Conservation (phyloP, 495 filamentous ascomycete species). For the Choiromyces venosus region DNA sequence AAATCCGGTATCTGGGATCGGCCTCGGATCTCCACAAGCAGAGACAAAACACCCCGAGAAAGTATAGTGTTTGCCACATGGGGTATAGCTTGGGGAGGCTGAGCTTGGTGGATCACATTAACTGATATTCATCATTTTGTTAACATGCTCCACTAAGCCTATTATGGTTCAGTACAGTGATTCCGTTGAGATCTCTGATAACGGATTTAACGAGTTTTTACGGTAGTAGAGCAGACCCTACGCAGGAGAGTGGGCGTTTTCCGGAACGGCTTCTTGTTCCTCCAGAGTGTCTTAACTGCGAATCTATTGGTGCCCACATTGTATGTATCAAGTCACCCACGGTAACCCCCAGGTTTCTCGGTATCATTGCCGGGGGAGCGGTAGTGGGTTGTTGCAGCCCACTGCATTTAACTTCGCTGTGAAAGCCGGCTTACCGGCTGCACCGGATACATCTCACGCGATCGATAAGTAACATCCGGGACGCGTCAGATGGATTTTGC, state of each 20-base stretch:
- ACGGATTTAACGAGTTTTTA: no score
- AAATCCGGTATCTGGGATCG: no score
- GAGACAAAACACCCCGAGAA: no score
- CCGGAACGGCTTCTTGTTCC: not conserved
- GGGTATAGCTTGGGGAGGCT: no score
- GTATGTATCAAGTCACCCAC: not conserved
- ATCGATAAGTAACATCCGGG: not conserved
- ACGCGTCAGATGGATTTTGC: not conserved
- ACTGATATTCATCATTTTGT: no score
- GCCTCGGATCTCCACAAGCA: no score
- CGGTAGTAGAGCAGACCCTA: no score
- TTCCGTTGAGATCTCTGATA: no score
- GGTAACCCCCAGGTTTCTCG: not conserved
- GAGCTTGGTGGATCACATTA: no score
- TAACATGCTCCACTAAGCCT: no score
- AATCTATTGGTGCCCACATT: not conserved
- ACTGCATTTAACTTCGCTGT: not conserved
- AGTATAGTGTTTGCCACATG: no score
- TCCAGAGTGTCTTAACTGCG: not conserved
- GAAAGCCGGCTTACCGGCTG: not conserved
- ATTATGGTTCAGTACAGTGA: no score
- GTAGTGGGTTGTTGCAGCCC: not conserved
- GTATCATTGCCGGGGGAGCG: not conserved
- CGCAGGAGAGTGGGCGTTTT: not conserved
- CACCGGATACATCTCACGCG: not conserved